Evolutionary conservation across 352 stramenopile species (phyloP), one percentile per base, ranked within the genome.

Genomic region (Globisporangium ultimum): DNA sequence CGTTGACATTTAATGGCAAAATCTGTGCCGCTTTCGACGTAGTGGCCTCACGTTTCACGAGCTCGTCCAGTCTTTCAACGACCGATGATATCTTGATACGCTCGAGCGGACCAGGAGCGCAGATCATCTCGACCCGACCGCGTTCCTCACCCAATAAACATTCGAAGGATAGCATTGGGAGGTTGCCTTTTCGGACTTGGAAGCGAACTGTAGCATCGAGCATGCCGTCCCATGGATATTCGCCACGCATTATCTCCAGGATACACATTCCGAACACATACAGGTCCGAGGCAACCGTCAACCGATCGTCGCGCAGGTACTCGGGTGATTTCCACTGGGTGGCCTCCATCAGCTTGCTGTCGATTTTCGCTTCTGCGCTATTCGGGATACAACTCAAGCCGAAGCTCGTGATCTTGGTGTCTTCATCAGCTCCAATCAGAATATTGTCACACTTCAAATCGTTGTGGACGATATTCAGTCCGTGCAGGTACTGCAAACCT

Each of bases 361-460:
- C 32, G 2, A 46, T 2, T 2, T 13, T n/a, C 3, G 32, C 34
- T 18, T 55, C 18, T 3, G 49, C n/a, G 20, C 15, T 3, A 28
- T 36, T 38, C 1, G 20, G 36, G 13, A 49, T 50, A 14, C 7
- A 49, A n/a, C 24, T 54, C 42, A 54, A 11, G 3, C 61, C 66
- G 18, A 70, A 72, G 22, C 70, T 53, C 9, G 48, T 59, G 21
- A 72, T 48, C 57, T 62, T 69, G 14, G 54, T 56, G 1, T 57
- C 57, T 15, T 51, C 54, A 41, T 70, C 61, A 15, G 28, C 41
- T 14, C 45, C 62, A 34, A 70, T 48, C 22, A 73, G 41, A 20
- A 70, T 55, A 20, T 69, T 56, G 54, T 64, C 58, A 41, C 53
- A 55, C 38, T 58, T 64, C 15, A 70, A 49, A 15, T 70, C 54